Evolutionary conservation across 108 stramenopile species (phyloP), one percentile per base, ranked within the genome.

Genomic region (Discostella stelligeroides): DNA sequence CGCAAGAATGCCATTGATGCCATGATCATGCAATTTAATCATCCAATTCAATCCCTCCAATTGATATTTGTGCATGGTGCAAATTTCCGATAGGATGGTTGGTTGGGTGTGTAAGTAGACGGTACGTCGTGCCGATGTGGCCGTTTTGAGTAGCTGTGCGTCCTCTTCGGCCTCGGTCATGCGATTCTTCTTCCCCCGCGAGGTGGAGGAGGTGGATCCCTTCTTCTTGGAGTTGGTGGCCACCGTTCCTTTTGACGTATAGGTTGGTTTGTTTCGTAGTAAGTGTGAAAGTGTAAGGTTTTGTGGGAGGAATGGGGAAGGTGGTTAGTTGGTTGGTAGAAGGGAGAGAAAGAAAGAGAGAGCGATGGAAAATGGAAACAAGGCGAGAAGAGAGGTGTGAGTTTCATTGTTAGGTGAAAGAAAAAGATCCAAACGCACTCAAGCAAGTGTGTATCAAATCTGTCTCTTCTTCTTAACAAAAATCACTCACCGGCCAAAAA

Each of bases 11-110:
- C 98, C 98, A 83, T 98, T 99, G 66, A 99, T 96, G 40, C 97
- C 97, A 60, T 97, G 95, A 80, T 98, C 98, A 79, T 99, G 96
- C 41, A 98, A 88, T 66, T 97, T 97, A 82, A 99, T 97, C 74
- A 99, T 73, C 99, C 99, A 99, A 79, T 98, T 99, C 63, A 99
- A 82, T 30, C 99, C 99, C 83, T 98, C 99, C 28, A 99, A 76
- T 80, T 99, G 99, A 79, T 99, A 99, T 20, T 76, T 76, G 57
- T 98, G 96, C 97, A 99, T 97, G 30, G 86, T 94, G 60, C 97
- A 96, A 45, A 87, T 76, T 12, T 42, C 27, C 15, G 90, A 84
- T 45, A 97, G 68, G 63, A 73, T 73, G 34, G 70, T 64, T n/a
- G 99, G 99, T 80, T 99, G 99, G 60, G 80, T 67, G 61, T 88